These are phyloP conservation scores for Gentiana dahurica DNA, from an alignment of 257 asterid genomes.

Conservation along the genomic window DNA sequence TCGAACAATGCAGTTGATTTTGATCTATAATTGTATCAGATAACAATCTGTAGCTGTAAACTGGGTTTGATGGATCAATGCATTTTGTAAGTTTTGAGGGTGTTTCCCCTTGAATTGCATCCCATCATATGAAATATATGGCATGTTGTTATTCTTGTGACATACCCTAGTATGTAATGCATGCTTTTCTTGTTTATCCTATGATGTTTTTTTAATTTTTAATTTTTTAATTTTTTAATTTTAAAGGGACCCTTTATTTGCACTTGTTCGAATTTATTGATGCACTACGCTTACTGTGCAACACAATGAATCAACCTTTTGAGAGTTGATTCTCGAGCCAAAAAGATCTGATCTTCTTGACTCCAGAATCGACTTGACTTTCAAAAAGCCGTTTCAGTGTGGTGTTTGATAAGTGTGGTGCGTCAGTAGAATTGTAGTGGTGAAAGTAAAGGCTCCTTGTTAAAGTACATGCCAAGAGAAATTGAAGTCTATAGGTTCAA, in stretches of 20 bases:
- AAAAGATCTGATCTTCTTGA: no score
- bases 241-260: no score
- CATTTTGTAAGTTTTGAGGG: conserved; percentile 16
- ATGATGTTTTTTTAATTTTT: background rate
- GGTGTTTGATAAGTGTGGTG: no score
- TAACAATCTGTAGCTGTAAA: background rate
- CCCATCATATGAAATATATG: conserved; percentile 6
- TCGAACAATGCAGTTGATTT: conserved; percentile 17
- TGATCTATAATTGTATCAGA: conserved; percentile 23
- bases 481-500: conserved; percentile 10
- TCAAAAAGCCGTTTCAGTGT: no score
- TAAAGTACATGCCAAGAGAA: conserved; percentile 6
- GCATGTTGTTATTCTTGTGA: background rate
- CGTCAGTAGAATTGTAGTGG: no score
- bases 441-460: no score
- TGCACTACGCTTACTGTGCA: no score
- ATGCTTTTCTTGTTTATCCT: conserved; percentile 11
- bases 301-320: no score
- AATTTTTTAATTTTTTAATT: background rate
- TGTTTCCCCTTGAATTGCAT: conserved; percentile 17
- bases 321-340: no score
- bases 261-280: no score
- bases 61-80: conserved; percentile 32
- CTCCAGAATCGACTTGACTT: no score
- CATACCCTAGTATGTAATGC: conserved; percentile 8